Base-by-base conservation (phyloP, 495 filamentous ascomycete genomes). In the Aspergillus conjunctus region DNA sequence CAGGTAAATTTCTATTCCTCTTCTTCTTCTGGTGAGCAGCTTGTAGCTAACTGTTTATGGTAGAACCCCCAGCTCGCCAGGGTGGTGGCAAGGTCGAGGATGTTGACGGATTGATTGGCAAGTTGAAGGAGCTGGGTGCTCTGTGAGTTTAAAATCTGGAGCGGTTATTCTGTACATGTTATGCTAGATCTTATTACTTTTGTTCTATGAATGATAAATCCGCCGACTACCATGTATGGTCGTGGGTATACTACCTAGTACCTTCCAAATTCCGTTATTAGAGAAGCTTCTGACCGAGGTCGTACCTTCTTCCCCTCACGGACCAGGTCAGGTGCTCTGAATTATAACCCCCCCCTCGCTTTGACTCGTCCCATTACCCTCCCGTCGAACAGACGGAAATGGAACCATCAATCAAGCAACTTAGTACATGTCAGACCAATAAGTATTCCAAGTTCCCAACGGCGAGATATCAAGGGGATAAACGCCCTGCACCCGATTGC, bases 51-150 rank as follows among this genome's bases (percentile, higher is more conserved):
- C 44, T 30, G 8, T 30, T 10, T 54, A 12, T 49, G 7, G 0
- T 66, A 91, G 94, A 98, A 80, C 94, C 94, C 54, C 85, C 92
- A 31, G 78, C 90, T 49, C 83, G 94, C 73, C 85, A 97, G 78
- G 94, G 95, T 43, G 94, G 94, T 66, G 91, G 91, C 61, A 98
- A 96, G 84, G 95, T 98, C 33, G 91, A 94, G 69, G 89, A 96
- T 83, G 95, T 98, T 34, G 92, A 96, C 75, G 92, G 93, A 7
- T 80, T 98, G 74, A 87, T 98, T 66, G 76, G 81, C 12, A 96
- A 91, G 83, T 76, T 98, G 73, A 98, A 97, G 84, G 94, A 98
- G 76, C 78, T 98, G 61, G 94, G 94, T 58, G 95, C 92, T 57
- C 77, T 98, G 72, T 97, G 85, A 82, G 30, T 10, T 6, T 8